A percentile compares a stretch with the other conserved stretches of the same genome.
Evolutionary conservation across 2,329 filamentous ascomycete species (phyloP).

Genomic region (Phyllosticta citriasiana): DNA sequence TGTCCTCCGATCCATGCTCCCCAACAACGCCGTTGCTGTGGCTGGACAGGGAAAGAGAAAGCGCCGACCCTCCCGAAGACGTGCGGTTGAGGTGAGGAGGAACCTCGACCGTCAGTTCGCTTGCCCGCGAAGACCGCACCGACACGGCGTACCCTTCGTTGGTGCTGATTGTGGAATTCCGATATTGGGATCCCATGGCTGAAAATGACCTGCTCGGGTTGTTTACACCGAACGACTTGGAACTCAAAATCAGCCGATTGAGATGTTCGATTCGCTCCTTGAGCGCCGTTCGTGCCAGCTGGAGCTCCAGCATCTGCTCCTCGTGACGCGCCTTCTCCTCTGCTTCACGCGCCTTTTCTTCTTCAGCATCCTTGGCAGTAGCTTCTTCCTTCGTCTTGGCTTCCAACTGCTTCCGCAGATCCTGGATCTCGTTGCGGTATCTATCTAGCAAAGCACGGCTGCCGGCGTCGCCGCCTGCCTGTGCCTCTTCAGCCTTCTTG

Average conservation of each 20-base stretch:
- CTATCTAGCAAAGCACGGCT: constrained; percentile 82
- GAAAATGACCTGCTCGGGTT: constrained; percentile 30
- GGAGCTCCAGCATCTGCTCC: constrained; percentile 98
- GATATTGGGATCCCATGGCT: constrained; percentile 20
- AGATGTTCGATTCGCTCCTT: constrained; percentile 97
- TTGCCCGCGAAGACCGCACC: constrained; percentile 26
- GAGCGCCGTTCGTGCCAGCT: constrained; percentile 84
- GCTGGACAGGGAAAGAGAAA: constrained; percentile 17
- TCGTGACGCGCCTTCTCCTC: constrained; percentile 82
- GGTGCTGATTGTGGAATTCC: constrained; percentile 31
- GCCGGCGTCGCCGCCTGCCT: constrained; percentile 66
- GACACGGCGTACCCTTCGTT: constrained; percentile 40
- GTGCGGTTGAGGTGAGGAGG: constrained; percentile 18
- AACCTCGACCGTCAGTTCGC: constrained; percentile 31
- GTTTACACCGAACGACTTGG: constrained; percentile 92
- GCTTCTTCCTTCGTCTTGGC: constrained; percentile 40
- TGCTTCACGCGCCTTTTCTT: constrained; percentile 52
- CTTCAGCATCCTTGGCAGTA: constrained; percentile 55
- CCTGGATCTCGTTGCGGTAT: constrained; percentile 86
- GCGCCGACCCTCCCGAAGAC: constrained; percentile 16
- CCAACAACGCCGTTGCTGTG: constrained; percentile 15
- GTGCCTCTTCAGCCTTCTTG: constrained; percentile 84
- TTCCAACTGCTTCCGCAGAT: constrained; percentile 72
- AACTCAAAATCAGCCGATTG: constrained; percentile 88
- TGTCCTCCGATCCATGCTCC: constrained; percentile 26